Evolutionary conservation across 2,329 filamentous ascomycete genomes (phyloP).

Genomic region (Aureobasidium uvarum): DNA sequence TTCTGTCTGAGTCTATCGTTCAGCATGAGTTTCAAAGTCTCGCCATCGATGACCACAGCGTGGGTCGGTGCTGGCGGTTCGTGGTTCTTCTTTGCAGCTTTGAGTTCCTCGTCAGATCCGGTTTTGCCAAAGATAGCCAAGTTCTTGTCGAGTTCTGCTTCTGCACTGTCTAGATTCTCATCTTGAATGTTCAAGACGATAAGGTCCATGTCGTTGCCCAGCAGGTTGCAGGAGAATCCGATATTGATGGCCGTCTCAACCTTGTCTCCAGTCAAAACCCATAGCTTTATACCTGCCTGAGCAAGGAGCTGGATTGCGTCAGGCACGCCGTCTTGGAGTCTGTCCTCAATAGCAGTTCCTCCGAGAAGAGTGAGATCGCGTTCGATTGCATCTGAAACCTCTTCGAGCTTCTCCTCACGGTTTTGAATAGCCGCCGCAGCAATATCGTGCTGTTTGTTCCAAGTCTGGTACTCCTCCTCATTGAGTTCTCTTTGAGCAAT

Average conservation of each 20-base stretch:
- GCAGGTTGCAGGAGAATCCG: slow-evolving; percentile 95
- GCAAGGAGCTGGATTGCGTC: slow-evolving; percentile 91
- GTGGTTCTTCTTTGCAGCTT: slow-evolving; percentile 75
- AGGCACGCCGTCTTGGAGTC: slow-evolving; percentile 92
- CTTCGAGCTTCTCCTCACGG: slow-evolving; percentile 90
- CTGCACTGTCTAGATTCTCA: slow-evolving; percentile 62
- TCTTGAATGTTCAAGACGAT: slow-evolving; percentile 85
- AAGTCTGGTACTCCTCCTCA: slow-evolving; percentile 78
- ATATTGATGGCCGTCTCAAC: slow-evolving; percentile 99
- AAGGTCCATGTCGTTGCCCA: slow-evolving; percentile 97
- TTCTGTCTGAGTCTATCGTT: slow-evolving; percentile 81
- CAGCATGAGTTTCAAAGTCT: slow-evolving; percentile 84
- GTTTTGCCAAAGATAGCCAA: slow-evolving; percentile 72
- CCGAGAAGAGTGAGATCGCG: slow-evolving; percentile 83
- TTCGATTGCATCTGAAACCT: slow-evolving; percentile 85
- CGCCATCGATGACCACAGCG: slow-evolving; percentile 91
- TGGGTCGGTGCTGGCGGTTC: slow-evolving; percentile 84
- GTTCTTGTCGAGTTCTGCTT: slow-evolving; percentile 70
- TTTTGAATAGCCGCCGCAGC: slow-evolving; percentile 80
- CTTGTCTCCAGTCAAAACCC: slow-evolving; percentile 98
- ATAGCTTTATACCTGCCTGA: slow-evolving; percentile 94
- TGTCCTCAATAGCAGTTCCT: slow-evolving; percentile 95
- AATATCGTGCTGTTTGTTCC: slow-evolving; percentile 83
- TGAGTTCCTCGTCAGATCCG: slow-evolving; percentile 81
- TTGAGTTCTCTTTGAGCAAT: slow-evolving; percentile 78